These are phyloP conservation scores for Effrenium voratum DNA, from an alignment of 73 alveolate species.

Conservation along the genomic window DNA sequence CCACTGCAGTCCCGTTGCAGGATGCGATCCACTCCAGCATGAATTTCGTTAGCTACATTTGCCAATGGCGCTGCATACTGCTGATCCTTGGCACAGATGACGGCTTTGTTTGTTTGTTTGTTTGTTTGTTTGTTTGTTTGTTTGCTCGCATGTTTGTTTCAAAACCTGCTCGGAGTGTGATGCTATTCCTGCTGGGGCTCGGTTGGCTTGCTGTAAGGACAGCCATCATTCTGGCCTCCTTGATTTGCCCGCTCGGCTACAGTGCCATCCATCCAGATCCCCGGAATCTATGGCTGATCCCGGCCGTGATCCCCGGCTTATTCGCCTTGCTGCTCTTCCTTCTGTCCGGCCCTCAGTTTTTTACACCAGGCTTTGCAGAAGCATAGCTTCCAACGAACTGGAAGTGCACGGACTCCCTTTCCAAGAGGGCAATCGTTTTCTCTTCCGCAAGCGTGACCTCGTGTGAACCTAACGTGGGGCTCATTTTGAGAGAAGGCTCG, in stretches of 20 bases:
- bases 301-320: slow-evolving; percentile 72
- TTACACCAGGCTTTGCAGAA: too few relatives aligned
- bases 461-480: too few relatives aligned
- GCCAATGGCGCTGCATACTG: slow-evolving; percentile 67
- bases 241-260: slow-evolving; percentile 50
- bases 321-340: slow-evolving; percentile 13
- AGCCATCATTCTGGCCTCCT: slow-evolving; percentile 16
- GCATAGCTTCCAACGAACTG: too few relatives aligned
- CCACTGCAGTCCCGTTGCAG: neutral
- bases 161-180: neutral
- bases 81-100: neutral
- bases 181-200: neutral
- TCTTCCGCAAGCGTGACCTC: too few relatives aligned
- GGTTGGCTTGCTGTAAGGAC: slow-evolving; percentile 6
- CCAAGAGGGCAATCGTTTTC: too few relatives aligned
- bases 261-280: slow-evolving; percentile 14
- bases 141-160: neutral
- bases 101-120: neutral
- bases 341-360: slow-evolving; percentile 32
- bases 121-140: neutral
- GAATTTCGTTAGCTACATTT: slow-evolving; percentile 14
- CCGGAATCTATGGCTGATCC: slow-evolving; percentile 59
- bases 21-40: slow-evolving; percentile 39
- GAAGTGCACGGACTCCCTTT: too few relatives aligned
- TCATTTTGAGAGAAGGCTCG: too few relatives aligned